Evolutionary conservation across 2,329 filamentous ascomycete species (phyloP), one percentile per base, ranked within the genome.

Genomic region (Monosporascus sp.): DNA sequence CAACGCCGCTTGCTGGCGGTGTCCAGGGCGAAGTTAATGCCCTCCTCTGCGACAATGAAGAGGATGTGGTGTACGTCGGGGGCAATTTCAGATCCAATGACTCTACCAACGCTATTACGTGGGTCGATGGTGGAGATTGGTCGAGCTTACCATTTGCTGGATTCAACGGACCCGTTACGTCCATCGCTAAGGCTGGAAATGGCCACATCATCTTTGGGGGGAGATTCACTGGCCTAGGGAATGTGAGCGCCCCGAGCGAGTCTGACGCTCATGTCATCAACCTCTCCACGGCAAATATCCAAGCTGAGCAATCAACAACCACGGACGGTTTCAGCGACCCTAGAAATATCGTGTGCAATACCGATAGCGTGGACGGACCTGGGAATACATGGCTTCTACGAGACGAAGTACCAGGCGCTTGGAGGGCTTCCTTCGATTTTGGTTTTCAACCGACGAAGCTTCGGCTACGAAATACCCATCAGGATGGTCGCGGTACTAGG

Each of bases 201-300:
- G 89, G 89, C 8, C 88, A 95, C 66, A 89, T 99, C 59, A 82
- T 97, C 52, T 99, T 97, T 67, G 95, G 91, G 47, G 94, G 94
- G 49, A 83, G 82, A 52, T 99, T 99, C 67, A 91, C 89, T 54
- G 91, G 91, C 7, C 74, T 97, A 8, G 91, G 91, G 56, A 97
- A 97, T 68, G 81, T 86, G 2, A 89, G 83, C 56, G 79, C 82
- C 2, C 82, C 86, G 2, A 84, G 78, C 24, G 75, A 82, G 54
- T 84, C 84, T 24, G 85, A 91, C 66, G 80, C 81, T 44, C 93
- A 97, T 70, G 78, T 88, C 41, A 84, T 99, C 71, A 97, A 97
- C 62, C 78, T 99, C 17, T 82, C 82, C 26, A 85, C 85, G n/a
- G 91, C 90, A 24, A 85, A 81, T 48, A 85, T 97, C 59, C 84